phyloP scores from a whole-genome alignment of 192 early-diverging fungal genomes.

The Linnemannia elongata region DNA sequence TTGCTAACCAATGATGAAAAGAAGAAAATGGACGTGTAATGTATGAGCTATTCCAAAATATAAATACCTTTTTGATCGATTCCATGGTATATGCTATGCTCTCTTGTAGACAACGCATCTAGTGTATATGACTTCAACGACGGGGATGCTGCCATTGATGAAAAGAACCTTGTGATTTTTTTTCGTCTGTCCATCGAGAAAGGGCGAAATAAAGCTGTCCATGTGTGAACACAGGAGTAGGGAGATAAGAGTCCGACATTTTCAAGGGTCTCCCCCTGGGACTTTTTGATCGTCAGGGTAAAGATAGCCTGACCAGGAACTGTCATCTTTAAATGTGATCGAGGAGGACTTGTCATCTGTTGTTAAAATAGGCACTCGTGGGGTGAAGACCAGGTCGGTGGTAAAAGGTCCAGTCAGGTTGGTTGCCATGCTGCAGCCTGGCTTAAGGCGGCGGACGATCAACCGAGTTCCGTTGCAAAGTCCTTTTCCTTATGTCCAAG shows the following conservation, averaged over 20 bases:
- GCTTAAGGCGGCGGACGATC: background rate
- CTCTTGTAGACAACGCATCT: no score
- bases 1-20: no score
- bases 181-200: background rate
- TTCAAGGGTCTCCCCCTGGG: slow-evolving; percentile 27
- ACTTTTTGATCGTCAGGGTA: slow-evolving; percentile 46
- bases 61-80: no score
- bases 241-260: slow-evolving; percentile 17
- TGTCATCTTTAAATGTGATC: slow-evolving; percentile 11
- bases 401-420: slow-evolving; percentile 1
- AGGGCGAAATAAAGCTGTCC: slow-evolving; percentile 30
- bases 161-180: no score
- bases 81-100: no score
- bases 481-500: background rate
- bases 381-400: background rate
- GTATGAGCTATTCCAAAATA: no score
- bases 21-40: no score
- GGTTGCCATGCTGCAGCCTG: slow-evolving; percentile 15
- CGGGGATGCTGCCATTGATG: no score
- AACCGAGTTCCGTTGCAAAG: slow-evolving; percentile 43
- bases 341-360: background rate
- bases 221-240: slow-evolving; percentile 28
- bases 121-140: no score
- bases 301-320: slow-evolving; percentile 23
- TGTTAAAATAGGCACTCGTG: background rate